These are phyloP conservation scores for Leccinum pseudoinsigne DNA, from an alignment of 1,284 basidiomycete species.

Conservation along the genomic window DNA sequence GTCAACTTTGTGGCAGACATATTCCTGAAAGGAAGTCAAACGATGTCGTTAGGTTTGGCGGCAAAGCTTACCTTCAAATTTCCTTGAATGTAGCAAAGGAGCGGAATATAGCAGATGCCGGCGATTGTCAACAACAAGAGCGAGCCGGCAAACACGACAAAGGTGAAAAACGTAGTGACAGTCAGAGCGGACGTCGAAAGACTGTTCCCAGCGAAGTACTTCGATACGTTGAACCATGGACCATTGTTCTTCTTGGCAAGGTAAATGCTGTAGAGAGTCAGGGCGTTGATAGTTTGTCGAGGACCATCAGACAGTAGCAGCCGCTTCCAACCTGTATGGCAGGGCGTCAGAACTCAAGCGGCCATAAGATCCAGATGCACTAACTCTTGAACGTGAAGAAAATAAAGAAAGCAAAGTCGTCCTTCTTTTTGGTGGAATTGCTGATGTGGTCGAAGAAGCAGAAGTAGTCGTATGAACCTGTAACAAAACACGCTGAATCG, in stretches of 20 bases:
- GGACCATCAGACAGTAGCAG: constrained; percentile 94
- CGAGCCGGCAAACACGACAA: constrained; percentile 84
- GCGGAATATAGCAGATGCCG: constrained; percentile 87
- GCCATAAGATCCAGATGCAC: constrained; percentile 27
- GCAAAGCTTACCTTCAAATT: constrained; percentile 75
- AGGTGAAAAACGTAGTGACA: constrained; percentile 89
- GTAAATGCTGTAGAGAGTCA: constrained; percentile 92
- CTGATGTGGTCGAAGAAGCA: constrained; percentile 98
- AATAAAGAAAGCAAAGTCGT: constrained; percentile 98
- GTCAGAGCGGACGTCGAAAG: constrained; percentile 83
- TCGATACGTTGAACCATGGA: constrained; percentile 65
- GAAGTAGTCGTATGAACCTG: constrained; percentile 94
- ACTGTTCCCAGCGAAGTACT: constrained; percentile 69
- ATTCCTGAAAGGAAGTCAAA: constrained; percentile 63
- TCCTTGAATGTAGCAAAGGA: constrained; percentile 93
- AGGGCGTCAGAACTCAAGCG: constrained; percentile 13
- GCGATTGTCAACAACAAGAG: constrained; percentile 82
- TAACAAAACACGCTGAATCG: constrained; percentile 9
- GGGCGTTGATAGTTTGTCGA: constrained; percentile 94
- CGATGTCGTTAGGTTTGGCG: not conserved
- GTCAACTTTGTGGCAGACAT: constrained; percentile 98
- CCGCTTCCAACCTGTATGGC: constrained; percentile 86
- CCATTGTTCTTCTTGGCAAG: constrained; percentile 70
- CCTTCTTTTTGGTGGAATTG: constrained; percentile 93
- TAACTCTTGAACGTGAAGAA: constrained; percentile 99